Conservation (phyloP, 306 rosid genomes). For the apple (Malus domestica) region ASM211411v1 NC_041795.1:7796001-7796500, state of each 20-base stretch:
- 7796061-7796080: conserved; percentile 88
- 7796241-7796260: not conserved
- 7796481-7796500: no score
- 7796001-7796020: conserved; percentile 76
- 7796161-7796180: not conserved
- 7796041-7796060: conserved; percentile 95
- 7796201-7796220: not conserved
- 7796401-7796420: not conserved
- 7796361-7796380: no score
- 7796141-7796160: not conserved
- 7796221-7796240: not conserved
- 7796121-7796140: not conserved
- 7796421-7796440: no score
- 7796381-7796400: not conserved
- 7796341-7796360: not conserved
- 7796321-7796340: not conserved
- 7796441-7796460: no score
- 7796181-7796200: not conserved
- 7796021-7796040: conserved; percentile 85
- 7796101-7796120: conserved; percentile 4
- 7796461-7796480: no score
- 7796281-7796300: no score
- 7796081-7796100: conserved; percentile 49
- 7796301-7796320: no score
- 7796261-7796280: no score